Conservation (phyloP, 805 yeast species). For the Cyberlindnera bimundalis region DNA sequence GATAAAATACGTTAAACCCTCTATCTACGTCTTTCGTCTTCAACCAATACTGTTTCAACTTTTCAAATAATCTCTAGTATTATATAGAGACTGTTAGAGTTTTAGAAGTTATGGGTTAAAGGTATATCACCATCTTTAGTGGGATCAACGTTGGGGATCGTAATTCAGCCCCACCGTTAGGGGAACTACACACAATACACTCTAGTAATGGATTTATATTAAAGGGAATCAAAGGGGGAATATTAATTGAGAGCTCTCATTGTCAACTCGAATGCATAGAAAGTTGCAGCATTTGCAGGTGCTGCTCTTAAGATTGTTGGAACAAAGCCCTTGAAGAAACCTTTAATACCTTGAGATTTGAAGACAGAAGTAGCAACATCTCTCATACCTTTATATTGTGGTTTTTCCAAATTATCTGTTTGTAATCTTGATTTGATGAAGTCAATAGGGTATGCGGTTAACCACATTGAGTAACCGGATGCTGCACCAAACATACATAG, state of each 20-base stretch:
- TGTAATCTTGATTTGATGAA: conserved; percentile 89
- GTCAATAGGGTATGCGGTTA: conserved; percentile 81
- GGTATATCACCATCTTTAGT: no score
- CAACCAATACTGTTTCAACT: no score
- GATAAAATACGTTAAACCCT: no score
- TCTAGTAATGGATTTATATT: neutral
- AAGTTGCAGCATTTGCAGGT: conserved; percentile 97
- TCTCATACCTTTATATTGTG: conserved; percentile 54
- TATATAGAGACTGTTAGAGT: no score
- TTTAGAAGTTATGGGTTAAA: no score
- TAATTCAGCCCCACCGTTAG: no score
- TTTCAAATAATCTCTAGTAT: no score
- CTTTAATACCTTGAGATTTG: conserved; percentile 60
- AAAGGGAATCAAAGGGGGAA: no score
- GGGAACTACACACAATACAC: neutral
- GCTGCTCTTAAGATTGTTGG: conserved; percentile 96
- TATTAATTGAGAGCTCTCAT: conserved; percentile 48
- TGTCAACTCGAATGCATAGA: conserved; percentile 87
- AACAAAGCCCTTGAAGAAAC: conserved; percentile 85
- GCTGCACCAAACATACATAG: conserved; percentile 85
- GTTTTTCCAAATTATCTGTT: conserved; percentile 58
- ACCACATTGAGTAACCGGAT: conserved; percentile 90
- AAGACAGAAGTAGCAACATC: conserved; percentile 56
- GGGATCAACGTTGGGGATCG: no score
- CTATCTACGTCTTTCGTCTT: no score